Conservation (phyloP, 169 alveolate species). For the Plasmodium reichenowi region DNA sequence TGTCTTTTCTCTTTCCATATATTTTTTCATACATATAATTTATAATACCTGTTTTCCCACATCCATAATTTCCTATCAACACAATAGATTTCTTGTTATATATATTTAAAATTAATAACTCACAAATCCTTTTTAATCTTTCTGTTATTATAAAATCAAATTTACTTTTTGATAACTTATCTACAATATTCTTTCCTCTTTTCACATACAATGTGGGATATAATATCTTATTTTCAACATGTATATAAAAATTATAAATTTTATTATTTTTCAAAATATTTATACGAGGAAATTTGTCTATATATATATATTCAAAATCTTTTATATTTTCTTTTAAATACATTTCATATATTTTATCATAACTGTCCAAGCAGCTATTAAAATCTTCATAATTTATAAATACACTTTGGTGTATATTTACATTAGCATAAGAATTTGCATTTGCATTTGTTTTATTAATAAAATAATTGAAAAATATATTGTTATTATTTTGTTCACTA, state of each 20-base stretch:
- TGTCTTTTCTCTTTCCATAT: conserved; percentile 21
- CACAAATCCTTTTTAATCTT: conserved; percentile 24
- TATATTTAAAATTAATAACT: conserved; percentile 30
- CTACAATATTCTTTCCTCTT: neutral
- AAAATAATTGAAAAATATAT: neutral
- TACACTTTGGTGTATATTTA: neutral
- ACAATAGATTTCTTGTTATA: conserved; percentile 60
- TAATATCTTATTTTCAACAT: conserved; percentile 12
- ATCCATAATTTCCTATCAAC: conserved; percentile 70
- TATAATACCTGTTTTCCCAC: conserved; percentile 72
- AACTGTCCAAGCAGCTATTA: too few species aligned
- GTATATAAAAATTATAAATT: conserved; percentile 6
- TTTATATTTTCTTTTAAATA: neutral
- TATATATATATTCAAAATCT: conserved; percentile 27
- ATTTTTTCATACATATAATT: conserved; percentile 51
- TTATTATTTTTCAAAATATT: neutral
- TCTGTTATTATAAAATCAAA: conserved; percentile 32
- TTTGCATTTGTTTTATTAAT: neutral
- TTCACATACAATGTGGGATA: conserved; percentile 45
- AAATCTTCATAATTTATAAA: neutral
- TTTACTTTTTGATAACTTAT: conserved; percentile 2
- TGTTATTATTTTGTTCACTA: neutral
- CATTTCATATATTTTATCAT: too few species aligned
- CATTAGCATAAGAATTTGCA: neutral
- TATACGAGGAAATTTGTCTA: conserved; percentile 42